These are phyloP conservation scores for Claviceps pusilla DNA, from an alignment of 2,329 filamentous ascomycete species.

Conservation along the genomic window DNA sequence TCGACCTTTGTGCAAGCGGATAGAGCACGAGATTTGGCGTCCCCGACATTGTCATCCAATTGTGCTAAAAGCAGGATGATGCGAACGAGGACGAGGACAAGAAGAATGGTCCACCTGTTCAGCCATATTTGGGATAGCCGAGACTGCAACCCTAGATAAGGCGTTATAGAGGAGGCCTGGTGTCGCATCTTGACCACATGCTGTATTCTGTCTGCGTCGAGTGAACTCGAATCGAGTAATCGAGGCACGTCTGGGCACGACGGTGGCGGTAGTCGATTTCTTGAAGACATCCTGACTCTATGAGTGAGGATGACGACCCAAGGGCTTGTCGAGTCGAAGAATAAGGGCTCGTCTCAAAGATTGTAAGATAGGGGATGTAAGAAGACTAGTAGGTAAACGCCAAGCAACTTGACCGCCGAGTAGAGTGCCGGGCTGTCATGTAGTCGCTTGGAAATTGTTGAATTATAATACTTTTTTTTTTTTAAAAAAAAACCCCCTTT, in stretches of 20 bases:
- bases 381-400: neutral
- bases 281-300: neutral
- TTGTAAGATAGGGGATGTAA: neutral
- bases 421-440: neutral
- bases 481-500: no score
- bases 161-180: conserved; percentile 47
- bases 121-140: conserved; percentile 93
- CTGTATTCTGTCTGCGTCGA: conserved; percentile 19
- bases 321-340: neutral
- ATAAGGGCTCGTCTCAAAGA: neutral
- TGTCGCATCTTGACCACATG: neutral
- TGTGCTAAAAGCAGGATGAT: conserved; percentile 61
- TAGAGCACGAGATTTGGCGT: conserved; percentile 67
- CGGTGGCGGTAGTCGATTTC: neutral
- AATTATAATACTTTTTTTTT: no score
- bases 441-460: neutral
- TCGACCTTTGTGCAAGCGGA: conserved; percentile 86
- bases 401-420: neutral
- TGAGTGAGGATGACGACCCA: neutral
- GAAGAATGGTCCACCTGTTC: conserved; percentile 88
- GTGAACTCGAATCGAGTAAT: conserved; percentile 19
- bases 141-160: conserved; percentile 79
- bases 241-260: neutral
- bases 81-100: conserved; percentile 71
- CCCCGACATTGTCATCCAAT: conserved; percentile 58